Evolutionary conservation across 1,284 basidiomycete genomes (phyloP), one percentile per base, ranked within the genome.

Genomic region (Tranzscheliella williamsii): DNA sequence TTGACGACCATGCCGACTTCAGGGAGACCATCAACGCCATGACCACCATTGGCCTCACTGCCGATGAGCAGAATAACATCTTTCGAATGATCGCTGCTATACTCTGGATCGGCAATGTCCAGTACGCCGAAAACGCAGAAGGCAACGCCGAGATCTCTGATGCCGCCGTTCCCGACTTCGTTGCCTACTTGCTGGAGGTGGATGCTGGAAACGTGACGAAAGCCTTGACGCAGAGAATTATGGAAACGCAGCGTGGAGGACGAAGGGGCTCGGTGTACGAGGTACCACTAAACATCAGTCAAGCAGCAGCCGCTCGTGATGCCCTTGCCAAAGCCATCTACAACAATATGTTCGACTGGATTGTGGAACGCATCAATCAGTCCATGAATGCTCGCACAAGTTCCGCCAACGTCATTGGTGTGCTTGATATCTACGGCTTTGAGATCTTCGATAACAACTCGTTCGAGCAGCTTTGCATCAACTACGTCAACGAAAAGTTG

Each of bases 321-420:
- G 95, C 95, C 0, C 82, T 99, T 24, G 83, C 93, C 5, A 96
- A 99, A 79, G 95, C 93, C 9, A 87, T 99, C 53, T 98, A 98
- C 81, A 97, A 95, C 81, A 97, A 97, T 79, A 81, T 98, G 17
- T 99, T 99, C 78, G 94, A 99, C 75, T 99, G 95, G 95, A 98
- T 99, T 70, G 95, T 99, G 26, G 89, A 90, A 18, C 86, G 92
- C 50, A 85, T 99, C 77, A 99, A 99, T 77, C 81, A 90, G 18
- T 96, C 93, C 5, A 95, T 99, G 91, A 93, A 92, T 75, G 85
- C 92, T 15, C 85, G 89, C 30, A 33, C 43, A 13, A 47, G 61
- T 17, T 82, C 85, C 34, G 82, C 87, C n/a, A 90, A 92, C 56
- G 83, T 97, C 45, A 91, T 99, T 60, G 95, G 95, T 42, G 96